Evolutionary conservation across 441 rosid genomes (phyloP), one percentile per base, ranked within the genome.

Genomic region (Eutrema salsugineum): DNA sequence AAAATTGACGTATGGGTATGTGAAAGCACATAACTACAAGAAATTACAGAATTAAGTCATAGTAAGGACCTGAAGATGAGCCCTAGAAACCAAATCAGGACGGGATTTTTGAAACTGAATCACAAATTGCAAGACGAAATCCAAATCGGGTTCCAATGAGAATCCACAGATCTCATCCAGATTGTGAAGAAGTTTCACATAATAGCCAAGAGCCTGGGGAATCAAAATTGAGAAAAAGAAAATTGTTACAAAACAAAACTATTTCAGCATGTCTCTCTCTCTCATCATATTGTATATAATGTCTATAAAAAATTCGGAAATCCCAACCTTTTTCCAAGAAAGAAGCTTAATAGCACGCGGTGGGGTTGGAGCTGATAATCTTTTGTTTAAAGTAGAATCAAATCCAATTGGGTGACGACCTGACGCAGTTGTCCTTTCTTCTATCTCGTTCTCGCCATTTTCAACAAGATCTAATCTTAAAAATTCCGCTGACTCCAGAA

Each of bases 341-440:
- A 91, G 88, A 75, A 91, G 72, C 72, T 93, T 89, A 63, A 89
- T 91, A 60, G 99, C 88, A 55, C 99, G 97, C 7, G 98, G 99
- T 11, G 97, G 98, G 68, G 97, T 87, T 46, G 97, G 97, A 54
- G 99, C 98, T 64, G 98, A 89, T 73, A 86, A 79, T 83, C 97
- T 83, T 79, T 85, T 84, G 77, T 95, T 91, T 77, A 95, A 72
- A 71, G 81, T 85, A 83, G 98, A 83, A 83, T 93, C 99, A 78
- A 95, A 95, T 66, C 99, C 99, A 80, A 91, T 63, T 10, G 98
- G 90, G 56, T 77, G 71, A 78, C 78, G 60, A 51, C 98, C 96
- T 50, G 98, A 91, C 68, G 97, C 96, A 48, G 99, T 95, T 78
- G 98, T 93, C 74, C 75, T 81, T 51, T 85, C 89, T 77, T 89